Base-by-base conservation (phyloP, 176 grass and related monocot species). In the Rhynchospora breviuscula region DNA sequence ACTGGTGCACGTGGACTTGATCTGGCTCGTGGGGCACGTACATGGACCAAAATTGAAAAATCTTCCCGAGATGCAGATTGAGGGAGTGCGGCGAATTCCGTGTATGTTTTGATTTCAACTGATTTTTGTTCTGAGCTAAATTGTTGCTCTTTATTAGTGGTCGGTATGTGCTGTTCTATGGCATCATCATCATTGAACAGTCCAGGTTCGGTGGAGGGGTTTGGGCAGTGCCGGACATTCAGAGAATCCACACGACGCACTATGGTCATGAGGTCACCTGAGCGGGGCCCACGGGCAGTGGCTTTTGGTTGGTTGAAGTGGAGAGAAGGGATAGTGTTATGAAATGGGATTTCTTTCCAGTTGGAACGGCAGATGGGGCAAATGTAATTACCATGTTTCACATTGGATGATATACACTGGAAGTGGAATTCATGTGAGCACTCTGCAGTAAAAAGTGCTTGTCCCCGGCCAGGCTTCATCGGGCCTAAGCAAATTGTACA, bases 351-450 rank as follows among this genome's bases (percentile, higher is more conserved):
- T 66, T 98, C 89, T 85, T 90, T 95, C 95, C 95, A 98, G 60
- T 93, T 95, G 26, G 91, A 89, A 49, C 95, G 92, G 74, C 95
- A 98, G 79, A 98, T 52, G 35, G 95, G 95, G 54, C 95, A 98
- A 43, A 91, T 82, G 91, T 91, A 82, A 61, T 94, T 98, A 64
- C 95, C 95, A 61, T 95, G 89, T 82, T 91, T 98, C 64, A 95
- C 95, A 82, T 95, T 98, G 17, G 92, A 93, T 10, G 95, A 84
- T 22, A 98, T 98, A 65, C 95, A 98, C 15, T 95, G 92, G 84
- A 98, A 98, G 79, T 98, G 95, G 35, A 98, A 98, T 84, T 86
- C 91, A 45, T 98, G 95, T 11, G 95, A 94, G 81, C 95, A 98
- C 83, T 98, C 95, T 11, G 95, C 95, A 45, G 95, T 98, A 79